These are phyloP conservation scores for Botrytis pseudocinerea DNA, from an alignment of 2,329 filamentous ascomycete species.

Conservation along the genomic window DNA sequence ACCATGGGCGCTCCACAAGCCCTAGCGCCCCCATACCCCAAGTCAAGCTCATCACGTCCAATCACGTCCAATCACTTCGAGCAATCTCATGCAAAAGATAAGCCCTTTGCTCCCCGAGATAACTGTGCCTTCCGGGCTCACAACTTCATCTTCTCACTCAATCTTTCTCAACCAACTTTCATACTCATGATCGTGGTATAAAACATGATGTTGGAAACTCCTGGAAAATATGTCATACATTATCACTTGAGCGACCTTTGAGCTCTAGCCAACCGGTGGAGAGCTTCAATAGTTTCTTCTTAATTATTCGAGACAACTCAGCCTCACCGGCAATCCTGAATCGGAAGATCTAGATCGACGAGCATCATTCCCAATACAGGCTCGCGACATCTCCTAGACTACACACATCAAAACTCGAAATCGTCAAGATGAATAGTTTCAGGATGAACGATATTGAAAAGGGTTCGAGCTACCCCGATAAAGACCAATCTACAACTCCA, in stretches of 20 bases:
- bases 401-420: not conserved
- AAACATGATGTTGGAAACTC: slow-evolving; percentile 7
- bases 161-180: not conserved
- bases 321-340: slow-evolving; percentile 8
- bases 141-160: not conserved
- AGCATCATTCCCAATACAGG: not conserved
- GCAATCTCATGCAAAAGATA: slow-evolving; percentile 19
- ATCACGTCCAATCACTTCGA: slow-evolving; percentile 13
- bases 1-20: slow-evolving; percentile 9
- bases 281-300: not conserved
- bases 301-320: not conserved
- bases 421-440: slow-evolving; percentile 12
- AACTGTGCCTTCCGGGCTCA: slow-evolving; percentile 7
- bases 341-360: not conserved
- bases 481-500: slow-evolving; percentile 24
- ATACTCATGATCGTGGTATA: not conserved
- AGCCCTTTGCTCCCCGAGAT: slow-evolving; percentile 15
- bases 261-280: not conserved
- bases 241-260: slow-evolving; percentile 5
- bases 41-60: not conserved
- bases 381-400: not conserved
- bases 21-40: slow-evolving; percentile 20
- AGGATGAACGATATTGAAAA: slow-evolving; percentile 28
- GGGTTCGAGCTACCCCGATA: slow-evolving; percentile 20
- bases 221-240: not conserved